Conservation (phyloP, 23 red algal genomes). For the Gracilaria domingensis region DNA sequence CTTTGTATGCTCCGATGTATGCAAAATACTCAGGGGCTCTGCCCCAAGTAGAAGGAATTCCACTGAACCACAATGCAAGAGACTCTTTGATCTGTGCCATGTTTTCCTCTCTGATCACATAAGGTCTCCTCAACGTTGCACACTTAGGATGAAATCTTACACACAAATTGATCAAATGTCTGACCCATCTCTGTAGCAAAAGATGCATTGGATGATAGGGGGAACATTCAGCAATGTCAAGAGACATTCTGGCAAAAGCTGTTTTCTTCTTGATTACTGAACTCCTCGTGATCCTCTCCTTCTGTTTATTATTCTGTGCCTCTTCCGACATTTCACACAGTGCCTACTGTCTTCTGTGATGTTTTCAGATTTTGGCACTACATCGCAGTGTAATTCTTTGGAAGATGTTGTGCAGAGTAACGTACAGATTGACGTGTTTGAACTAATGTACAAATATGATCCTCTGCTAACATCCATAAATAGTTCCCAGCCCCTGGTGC, state of each 20-base stretch:
- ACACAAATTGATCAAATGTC: background rate
- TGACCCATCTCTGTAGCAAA: background rate
- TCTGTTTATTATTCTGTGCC: background rate
- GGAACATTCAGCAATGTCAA: background rate
- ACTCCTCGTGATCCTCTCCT: background rate
- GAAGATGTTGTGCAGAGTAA: too few species aligned
- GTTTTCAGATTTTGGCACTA: background rate
- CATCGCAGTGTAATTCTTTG: background rate
- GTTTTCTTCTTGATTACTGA: background rate
- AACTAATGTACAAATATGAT: background rate
- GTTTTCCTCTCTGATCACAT: background rate
- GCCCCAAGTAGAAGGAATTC: constrained; percentile 5
- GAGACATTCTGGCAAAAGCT: background rate
- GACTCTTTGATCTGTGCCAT: background rate
- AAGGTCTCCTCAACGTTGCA: background rate
- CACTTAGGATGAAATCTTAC: background rate
- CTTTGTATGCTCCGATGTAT: too few species aligned
- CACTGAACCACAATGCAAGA: background rate
- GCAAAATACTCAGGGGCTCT: background rate
- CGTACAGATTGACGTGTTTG: background rate
- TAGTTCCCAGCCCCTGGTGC: background rate
- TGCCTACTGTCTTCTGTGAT: background rate
- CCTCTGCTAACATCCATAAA: background rate
- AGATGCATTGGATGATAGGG: constrained; percentile 28
- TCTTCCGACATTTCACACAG: background rate